Evolutionary conservation across 1,284 basidiomycete species (phyloP).

Genomic region (Pisolithus thermaeus): DNA sequence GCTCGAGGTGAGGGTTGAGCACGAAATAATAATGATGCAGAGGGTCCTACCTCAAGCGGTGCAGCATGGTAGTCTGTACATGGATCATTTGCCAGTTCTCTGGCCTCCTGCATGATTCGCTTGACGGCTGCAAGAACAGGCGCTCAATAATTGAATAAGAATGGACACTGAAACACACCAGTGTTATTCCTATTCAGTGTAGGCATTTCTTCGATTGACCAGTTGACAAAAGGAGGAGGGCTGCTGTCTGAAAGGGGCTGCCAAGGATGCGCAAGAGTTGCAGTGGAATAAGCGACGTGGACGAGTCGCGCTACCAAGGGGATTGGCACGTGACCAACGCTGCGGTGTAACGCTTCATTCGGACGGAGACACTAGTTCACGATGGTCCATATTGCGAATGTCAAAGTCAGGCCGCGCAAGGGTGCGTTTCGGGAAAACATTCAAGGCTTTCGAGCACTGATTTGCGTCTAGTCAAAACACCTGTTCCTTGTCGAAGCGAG

Average conservation of each 20-base stretch:
- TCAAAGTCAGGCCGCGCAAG: conserved; percentile 78
- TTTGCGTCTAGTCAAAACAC: conserved; percentile 14
- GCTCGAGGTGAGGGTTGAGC: conserved; percentile 8
- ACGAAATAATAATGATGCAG: not conserved
- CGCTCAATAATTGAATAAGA: not conserved
- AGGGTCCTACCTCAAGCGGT: conserved; percentile 69
- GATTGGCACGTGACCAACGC: not conserved
- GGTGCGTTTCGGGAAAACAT: conserved; percentile 34
- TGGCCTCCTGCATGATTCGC: conserved; percentile 94
- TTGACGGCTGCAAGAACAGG: conserved; percentile 62
- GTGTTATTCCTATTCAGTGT: conserved; percentile 81
- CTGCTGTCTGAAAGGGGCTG: too few relatives aligned
- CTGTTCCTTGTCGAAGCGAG: conserved; percentile 42
- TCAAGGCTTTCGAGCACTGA: not conserved
- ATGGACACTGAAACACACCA: conserved; percentile 37
- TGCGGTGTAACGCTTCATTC: not conserved
- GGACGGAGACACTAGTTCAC: not conserved
- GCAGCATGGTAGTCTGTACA: conserved; percentile 80
- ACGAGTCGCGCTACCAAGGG: too few relatives aligned
- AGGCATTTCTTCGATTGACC: conserved; percentile 24
- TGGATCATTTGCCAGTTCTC: conserved; percentile 78
- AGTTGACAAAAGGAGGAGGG: not conserved
- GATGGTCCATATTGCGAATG: conserved; percentile 64
- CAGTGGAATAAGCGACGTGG: too few relatives aligned
- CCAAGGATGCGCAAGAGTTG: too few relatives aligned